Percentiles rank a stretch among this genome's conserved stretches.
Conservation (phyloP, 257 asterid genomes). For the Linderniella brevidens region DNA sequence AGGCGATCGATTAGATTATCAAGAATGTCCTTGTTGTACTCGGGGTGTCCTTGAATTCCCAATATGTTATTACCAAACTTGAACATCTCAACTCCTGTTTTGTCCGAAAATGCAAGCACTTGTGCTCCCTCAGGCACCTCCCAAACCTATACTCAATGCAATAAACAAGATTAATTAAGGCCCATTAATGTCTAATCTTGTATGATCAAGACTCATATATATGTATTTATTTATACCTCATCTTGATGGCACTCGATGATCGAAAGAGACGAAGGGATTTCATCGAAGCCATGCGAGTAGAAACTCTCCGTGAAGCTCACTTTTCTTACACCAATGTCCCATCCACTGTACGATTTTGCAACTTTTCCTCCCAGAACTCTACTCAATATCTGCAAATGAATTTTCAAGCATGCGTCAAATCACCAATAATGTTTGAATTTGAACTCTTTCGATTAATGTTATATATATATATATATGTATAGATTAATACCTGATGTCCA, state of each 20-base stretch:
- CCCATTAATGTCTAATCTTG: background rate
- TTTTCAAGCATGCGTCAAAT: background rate
- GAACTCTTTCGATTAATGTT: no score
- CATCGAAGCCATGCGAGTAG: constrained; percentile 18
- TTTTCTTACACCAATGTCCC: constrained; percentile 50
- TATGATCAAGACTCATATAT: background rate
- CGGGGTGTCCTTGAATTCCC: constrained; percentile 49
- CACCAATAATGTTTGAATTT: background rate
- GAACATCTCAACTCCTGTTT: constrained; percentile 21
- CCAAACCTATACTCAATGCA: constrained; percentile 9
- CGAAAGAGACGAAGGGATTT: constrained; percentile 22
- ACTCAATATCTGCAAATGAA: constrained; percentile 24
- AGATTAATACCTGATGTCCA: constrained; percentile 53
- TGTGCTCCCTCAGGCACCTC: constrained; percentile 28
- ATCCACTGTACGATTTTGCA: constrained; percentile 27
- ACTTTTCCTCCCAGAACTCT: constrained; percentile 51
- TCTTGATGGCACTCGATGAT: constrained; percentile 49
- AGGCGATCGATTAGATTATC: constrained; percentile 26
- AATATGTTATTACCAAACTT: constrained; percentile 23
- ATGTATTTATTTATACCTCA: constrained; percentile 20
- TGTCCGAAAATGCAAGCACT: constrained; percentile 27
- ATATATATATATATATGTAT: no score
- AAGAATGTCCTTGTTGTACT: constrained; percentile 32
- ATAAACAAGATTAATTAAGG: background rate
- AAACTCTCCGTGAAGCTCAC: constrained; percentile 21